Conservation (phyloP, 2,329 filamentous ascomycete genomes). For the Drechslera avenae region DNA sequence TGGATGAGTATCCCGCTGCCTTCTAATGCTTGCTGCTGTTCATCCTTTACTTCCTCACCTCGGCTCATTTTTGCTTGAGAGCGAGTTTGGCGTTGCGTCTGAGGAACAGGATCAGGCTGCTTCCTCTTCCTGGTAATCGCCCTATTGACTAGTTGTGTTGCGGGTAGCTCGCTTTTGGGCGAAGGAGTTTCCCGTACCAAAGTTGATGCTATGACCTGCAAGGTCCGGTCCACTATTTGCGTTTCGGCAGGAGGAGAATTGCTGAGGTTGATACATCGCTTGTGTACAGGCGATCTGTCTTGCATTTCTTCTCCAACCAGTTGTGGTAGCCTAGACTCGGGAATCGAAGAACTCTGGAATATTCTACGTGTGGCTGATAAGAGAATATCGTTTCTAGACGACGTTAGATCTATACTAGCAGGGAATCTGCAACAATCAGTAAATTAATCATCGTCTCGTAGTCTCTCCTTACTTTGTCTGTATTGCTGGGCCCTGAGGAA, state of each 20-base stretch:
- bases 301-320: not conserved
- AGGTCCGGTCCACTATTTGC: conserved; percentile 3
- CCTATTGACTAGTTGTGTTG: conserved; percentile 10
- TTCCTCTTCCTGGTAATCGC: conserved; percentile 11
- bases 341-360: conserved; percentile 28
- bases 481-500: conserved; percentile 3
- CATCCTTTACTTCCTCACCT: not conserved
- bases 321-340: conserved; percentile 19
- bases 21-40: not conserved
- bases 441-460: not conserved
- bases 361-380: conserved; percentile 25
- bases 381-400: conserved; percentile 7
- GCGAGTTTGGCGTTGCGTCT: conserved; percentile 10
- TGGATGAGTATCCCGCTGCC: not conserved
- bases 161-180: not conserved
- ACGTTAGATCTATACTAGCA: not conserved
- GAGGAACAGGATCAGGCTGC: not conserved
- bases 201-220: not conserved
- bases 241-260: not conserved
- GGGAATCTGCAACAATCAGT: conserved; percentile 10
- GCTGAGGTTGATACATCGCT: not conserved
- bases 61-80: conserved; percentile 15
- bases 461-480: conserved; percentile 3
- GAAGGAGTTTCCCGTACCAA: not conserved
- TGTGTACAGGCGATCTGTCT: not conserved